Evolutionary conservation across 148 eudicot genomes (phyloP).

Genomic region (Rhododendron vialii): DNA sequence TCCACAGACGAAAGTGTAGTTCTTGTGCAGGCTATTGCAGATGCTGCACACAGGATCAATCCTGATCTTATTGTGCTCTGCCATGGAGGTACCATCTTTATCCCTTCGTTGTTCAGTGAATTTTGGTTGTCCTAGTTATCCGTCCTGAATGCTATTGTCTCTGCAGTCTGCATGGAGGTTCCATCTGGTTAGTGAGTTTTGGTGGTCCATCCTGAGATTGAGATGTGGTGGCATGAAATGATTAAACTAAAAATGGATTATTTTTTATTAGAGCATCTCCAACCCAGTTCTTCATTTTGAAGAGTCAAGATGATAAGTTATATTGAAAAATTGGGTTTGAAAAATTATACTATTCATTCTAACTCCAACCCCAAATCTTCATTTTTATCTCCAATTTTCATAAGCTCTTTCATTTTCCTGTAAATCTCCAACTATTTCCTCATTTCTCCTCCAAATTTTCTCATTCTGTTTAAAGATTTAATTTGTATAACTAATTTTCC

Average conservation of each 20-base stretch:
- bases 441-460: not conserved
- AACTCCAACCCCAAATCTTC: not conserved
- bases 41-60: slow-evolving; percentile 78
- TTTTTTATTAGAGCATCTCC: not conserved
- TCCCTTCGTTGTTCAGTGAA: not conserved
- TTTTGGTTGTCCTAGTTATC: slow-evolving; percentile 61
- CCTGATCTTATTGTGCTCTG: slow-evolving; percentile 75
- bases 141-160: slow-evolving; percentile 61
- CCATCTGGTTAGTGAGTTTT: not conserved
- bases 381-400: not conserved
- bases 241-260: not conserved
- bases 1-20: slow-evolving; percentile 73
- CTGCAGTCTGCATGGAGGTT: slow-evolving; percentile 97
- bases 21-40: slow-evolving; percentile 91
- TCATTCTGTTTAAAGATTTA: not conserved
- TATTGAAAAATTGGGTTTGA: not conserved
- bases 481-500: not conserved
- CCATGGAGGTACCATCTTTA: slow-evolving; percentile 76
- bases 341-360: not conserved
- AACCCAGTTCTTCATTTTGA: not conserved
- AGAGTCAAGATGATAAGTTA: not conserved
- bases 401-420: not conserved
- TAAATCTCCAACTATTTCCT: not conserved
- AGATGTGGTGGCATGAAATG: not conserved
- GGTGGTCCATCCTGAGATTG: not conserved